A percentile compares a stretch with the other conserved stretches of the same genome.
These are phyloP conservation scores for Plasmopara muralis DNA, from an alignment of 352 stramenopile genomes.

Conservation along the genomic window DNA sequence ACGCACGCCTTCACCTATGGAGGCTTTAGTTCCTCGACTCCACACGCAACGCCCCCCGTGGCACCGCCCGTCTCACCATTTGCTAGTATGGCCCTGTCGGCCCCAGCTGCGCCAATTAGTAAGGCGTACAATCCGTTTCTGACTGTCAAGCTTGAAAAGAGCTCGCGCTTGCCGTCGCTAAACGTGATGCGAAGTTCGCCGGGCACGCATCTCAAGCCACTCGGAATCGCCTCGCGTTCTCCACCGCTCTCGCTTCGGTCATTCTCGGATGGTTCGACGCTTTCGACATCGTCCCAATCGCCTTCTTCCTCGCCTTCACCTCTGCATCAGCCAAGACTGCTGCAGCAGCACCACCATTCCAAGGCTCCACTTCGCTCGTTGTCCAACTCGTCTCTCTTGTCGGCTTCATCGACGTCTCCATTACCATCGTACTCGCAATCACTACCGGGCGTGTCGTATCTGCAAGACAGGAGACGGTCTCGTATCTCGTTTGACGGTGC, in stretches of 20 bases:
- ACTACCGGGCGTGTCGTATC: slow-evolving; percentile 52
- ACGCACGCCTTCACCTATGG: slow-evolving; percentile 62
- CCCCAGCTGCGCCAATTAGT: slow-evolving; percentile 39
- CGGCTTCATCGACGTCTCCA: slow-evolving; percentile 21
- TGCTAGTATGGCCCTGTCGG: slow-evolving; percentile 61
- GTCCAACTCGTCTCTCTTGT: slow-evolving; percentile 42
- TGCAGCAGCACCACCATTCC: slow-evolving; percentile 15
- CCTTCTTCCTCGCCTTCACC: slow-evolving; percentile 33
- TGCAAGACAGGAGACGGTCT: slow-evolving; percentile 43
- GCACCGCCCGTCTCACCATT: slow-evolving; percentile 63
- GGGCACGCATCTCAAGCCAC: slow-evolving; percentile 38
- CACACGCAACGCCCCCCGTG: slow-evolving; percentile 42
- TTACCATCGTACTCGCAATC: slow-evolving; percentile 58
- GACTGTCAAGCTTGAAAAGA: slow-evolving; percentile 49
- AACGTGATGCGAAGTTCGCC: slow-evolving; percentile 66
- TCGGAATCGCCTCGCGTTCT: slow-evolving; percentile 52
- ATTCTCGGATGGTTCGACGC: slow-evolving; percentile 43
- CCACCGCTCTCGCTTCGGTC: slow-evolving; percentile 52
- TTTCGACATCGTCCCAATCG: slow-evolving; percentile 38
- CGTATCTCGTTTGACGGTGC: slow-evolving; percentile 60
- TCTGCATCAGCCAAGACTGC: slow-evolving; percentile 24
- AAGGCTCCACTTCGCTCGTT: slow-evolving; percentile 20
- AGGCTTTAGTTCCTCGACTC: slow-evolving; percentile 36
- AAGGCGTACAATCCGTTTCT: slow-evolving; percentile 60
- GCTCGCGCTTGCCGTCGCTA: slow-evolving; percentile 57